A percentile compares a stretch with the other conserved stretches of the same genome.
phyloP scores from a whole-genome alignment of 225 moss, liverwort and hornwort genomes.

The Physcomitrium patens region DNA sequence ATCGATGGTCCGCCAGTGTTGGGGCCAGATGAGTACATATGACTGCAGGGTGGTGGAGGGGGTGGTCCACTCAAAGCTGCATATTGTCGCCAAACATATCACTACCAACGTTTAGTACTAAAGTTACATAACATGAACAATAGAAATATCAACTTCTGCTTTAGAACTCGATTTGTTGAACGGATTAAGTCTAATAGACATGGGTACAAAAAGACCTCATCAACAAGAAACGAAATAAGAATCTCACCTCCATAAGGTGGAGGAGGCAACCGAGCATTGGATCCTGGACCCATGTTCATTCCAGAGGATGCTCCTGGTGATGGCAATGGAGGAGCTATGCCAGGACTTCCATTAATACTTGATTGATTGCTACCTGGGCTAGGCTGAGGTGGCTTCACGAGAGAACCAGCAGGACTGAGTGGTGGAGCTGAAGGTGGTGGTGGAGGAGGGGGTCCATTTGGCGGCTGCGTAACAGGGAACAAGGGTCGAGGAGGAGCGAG shows the following conservation, averaged over 20 bases:
- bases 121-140: neutral
- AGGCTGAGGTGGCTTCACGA: conserved; percentile 22
- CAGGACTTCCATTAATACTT: conserved; percentile 27
- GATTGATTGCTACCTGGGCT: conserved; percentile 36
- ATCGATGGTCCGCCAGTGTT: conserved; percentile 95
- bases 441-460: conserved; percentile 36
- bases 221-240: neutral
- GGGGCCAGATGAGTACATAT: conserved; percentile 97
- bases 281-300: conserved; percentile 39
- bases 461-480: conserved; percentile 38
- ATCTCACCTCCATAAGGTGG: conserved; percentile 62
- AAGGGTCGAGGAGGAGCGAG: conserved; percentile 34
- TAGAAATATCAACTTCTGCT: neutral
- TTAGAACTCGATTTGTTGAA: neutral
- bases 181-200: neutral
- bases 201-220: neutral
- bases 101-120: neutral
- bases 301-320: conserved; percentile 28
- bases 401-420: conserved; percentile 26
- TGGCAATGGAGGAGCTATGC: conserved; percentile 20
- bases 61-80: conserved; percentile 56
- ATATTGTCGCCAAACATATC: conserved; percentile 16
- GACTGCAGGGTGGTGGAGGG: conserved; percentile 66
- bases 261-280: conserved; percentile 42
- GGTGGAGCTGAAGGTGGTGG: conserved; percentile 25